Base-by-base conservation (phyloP, 1,284 basidiomycete species). In the Tremellales sp. region DNA sequence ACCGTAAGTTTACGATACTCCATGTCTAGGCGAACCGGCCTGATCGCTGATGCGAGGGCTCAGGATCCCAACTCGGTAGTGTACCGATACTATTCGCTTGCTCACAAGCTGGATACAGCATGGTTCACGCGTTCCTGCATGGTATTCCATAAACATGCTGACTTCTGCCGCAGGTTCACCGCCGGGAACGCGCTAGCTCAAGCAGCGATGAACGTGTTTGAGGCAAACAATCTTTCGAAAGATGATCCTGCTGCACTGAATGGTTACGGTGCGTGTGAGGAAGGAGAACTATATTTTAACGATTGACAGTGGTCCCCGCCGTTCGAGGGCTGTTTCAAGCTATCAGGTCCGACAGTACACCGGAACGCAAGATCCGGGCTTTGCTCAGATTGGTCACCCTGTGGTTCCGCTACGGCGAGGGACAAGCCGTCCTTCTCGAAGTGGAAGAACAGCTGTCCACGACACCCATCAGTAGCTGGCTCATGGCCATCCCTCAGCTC, bases 341-440 rank as follows among this genome's bases (percentile, higher is more conserved):
- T 8, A 53, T 65, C 18, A 45, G 60, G 27, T 41, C 65, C 2
- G 47, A 60, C 18, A 56, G 58, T 16, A 63, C 58, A 8, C 61
- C 63, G 0, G 68, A 69, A 41, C 54, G 57, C 39, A 50, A 60
- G 43, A 63, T 71, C 52, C 65, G 97, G 71, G 93, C 97, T 54
- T 93, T 88, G 1, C 77, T 98, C 21, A 83, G 93, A 13, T 76
- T 97, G 7, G 77, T 98, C 32, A 97, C 94, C 0, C 74, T 98
- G 4, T 98, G 95, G 95, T 97, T 98, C 79, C 92, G 97, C 70
- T 97, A 86, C 68, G 94, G 94, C n/a, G 81, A 84, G 35, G 84
- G 90, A 56, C 83, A 88, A 47, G 84, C 91, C 48, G 91, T 98
- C 51, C 50, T 69, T 12, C 40, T 56, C n/a, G 63, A 65, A 29